Evolutionary conservation across 768 basidiomycete genomes (phyloP).

Genomic region (Boletus subparvulus): DNA sequence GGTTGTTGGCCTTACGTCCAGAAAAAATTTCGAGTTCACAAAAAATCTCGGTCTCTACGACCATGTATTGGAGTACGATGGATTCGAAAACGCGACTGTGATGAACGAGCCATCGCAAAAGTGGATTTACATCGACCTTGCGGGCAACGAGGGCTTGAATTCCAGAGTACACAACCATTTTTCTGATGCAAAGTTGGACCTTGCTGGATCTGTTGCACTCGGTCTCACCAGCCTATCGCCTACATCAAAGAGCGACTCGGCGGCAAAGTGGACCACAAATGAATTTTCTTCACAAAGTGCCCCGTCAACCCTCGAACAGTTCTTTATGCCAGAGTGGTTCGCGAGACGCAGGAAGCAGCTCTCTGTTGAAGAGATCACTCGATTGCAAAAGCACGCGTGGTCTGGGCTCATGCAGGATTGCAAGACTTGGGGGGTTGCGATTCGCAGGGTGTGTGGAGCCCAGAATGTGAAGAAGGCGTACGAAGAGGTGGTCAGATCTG

Average conservation of each 20-base stretch:
- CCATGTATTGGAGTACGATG: constrained; percentile 55
- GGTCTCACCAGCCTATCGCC: constrained; percentile 60
- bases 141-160: constrained; percentile 57
- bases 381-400: constrained; percentile 57
- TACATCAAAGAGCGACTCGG: constrained; percentile 32
- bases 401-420: constrained; percentile 57
- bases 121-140: constrained; percentile 66
- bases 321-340: constrained; percentile 75
- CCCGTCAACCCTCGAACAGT: constrained; percentile 41
- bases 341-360: constrained; percentile 51
- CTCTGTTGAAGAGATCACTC: constrained; percentile 44
- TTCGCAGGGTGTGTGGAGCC: constrained; percentile 50
- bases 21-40: constrained; percentile 54
- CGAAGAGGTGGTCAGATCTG: constrained; percentile 41
- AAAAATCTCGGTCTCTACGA: constrained; percentile 54
- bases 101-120: constrained; percentile 33
- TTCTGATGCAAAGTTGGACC: constrained; percentile 10
- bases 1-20: constrained; percentile 63
- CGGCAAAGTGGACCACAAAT: constrained; percentile 42
- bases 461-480: constrained; percentile 51
- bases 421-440: constrained; percentile 47
- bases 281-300: constrained; percentile 23
- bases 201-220: constrained; percentile 47
- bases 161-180: constrained; percentile 43
- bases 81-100: constrained; percentile 34